Evolutionary conservation across 2,329 filamentous ascomycete genomes (phyloP).

Genomic region (Hypoxylon sp.): DNA sequence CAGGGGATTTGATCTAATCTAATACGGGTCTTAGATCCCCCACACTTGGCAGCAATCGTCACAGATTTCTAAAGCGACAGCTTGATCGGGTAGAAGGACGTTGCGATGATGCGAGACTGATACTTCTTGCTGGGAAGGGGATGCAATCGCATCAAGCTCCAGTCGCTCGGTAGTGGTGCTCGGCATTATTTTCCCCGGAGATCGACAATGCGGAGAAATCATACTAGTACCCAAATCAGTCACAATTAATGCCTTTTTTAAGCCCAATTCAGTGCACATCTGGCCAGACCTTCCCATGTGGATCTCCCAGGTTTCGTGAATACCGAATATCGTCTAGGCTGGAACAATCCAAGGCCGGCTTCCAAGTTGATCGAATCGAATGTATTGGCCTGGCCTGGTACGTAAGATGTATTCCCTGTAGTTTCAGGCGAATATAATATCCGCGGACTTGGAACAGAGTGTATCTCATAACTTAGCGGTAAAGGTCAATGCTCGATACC

Average conservation of each 20-base stretch:
- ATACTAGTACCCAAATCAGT: neutral
- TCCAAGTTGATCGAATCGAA: neutral
- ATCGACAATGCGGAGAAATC: neutral
- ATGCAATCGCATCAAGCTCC: neutral
- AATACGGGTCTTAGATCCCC: neutral
- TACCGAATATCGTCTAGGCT: conserved; percentile 2
- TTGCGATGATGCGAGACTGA: neutral
- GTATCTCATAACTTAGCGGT: neutral
- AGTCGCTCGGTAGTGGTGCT: conserved; percentile 15
- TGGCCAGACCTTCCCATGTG: neutral
- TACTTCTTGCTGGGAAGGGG: neutral
- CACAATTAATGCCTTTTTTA: neutral
- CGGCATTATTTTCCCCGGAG: conserved; percentile 1
- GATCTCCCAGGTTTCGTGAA: neutral
- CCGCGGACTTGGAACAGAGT: neutral
- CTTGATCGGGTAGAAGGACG: neutral
- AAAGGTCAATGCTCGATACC: neutral
- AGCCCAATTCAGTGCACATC: neutral
- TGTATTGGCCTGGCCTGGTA: neutral
- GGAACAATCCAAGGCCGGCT: neutral
- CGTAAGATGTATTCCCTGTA: neutral
- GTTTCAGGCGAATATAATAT: neutral
- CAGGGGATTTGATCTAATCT: conserved; percentile 21
- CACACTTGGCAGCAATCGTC: conserved; percentile 15
- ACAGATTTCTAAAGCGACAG: conserved; percentile 2